Percentiles rank a stretch among this genome's conserved stretches.
These are phyloP conservation scores for Clavulina sp. DNA, from an alignment of 768 basidiomycete species.

Conservation along the genomic window DNA sequence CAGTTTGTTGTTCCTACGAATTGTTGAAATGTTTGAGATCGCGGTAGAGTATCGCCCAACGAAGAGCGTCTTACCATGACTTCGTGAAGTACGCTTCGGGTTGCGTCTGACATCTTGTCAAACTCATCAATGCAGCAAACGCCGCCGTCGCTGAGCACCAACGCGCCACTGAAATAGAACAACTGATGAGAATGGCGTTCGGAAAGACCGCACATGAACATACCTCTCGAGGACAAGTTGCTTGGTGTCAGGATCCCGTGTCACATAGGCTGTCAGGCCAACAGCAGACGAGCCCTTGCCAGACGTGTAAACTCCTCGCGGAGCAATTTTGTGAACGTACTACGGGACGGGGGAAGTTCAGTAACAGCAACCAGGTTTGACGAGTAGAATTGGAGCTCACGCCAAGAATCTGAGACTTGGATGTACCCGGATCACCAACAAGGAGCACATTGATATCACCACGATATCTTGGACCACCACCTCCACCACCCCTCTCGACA, in stretches of 20 bases:
- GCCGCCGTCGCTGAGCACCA: constrained; percentile 88
- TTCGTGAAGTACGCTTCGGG: constrained; percentile 30
- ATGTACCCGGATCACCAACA: constrained; percentile 94
- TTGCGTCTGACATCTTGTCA: constrained; percentile 33
- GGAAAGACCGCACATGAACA: constrained; percentile 10
- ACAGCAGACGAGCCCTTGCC: constrained; percentile 98
- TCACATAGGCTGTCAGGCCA: constrained; percentile 96
- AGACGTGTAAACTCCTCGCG: constrained; percentile 91
- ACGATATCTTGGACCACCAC: constrained; percentile 87
- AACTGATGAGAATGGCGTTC: not conserved
- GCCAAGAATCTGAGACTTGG: constrained; percentile 89
- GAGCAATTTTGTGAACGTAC: constrained; percentile 99
- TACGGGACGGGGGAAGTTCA: constrained; percentile 19
- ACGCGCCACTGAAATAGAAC: constrained; percentile 48
- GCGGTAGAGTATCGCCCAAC: not conserved
- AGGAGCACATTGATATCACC: constrained; percentile 96
- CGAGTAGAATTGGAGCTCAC: too few species aligned
- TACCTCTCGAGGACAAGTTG: constrained; percentile 94
- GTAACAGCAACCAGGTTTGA: not conserved
- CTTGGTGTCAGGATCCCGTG: constrained; percentile 94
- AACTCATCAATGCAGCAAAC: constrained; percentile 99
- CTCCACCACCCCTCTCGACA: constrained; percentile 81
- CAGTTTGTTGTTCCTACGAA: constrained; percentile 40
- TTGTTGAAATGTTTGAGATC: not conserved
- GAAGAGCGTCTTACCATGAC: constrained; percentile 32